phyloP scores from a whole-genome alignment of 257 asterid genomes.

The Nicotiana obtusifolia region DNA sequence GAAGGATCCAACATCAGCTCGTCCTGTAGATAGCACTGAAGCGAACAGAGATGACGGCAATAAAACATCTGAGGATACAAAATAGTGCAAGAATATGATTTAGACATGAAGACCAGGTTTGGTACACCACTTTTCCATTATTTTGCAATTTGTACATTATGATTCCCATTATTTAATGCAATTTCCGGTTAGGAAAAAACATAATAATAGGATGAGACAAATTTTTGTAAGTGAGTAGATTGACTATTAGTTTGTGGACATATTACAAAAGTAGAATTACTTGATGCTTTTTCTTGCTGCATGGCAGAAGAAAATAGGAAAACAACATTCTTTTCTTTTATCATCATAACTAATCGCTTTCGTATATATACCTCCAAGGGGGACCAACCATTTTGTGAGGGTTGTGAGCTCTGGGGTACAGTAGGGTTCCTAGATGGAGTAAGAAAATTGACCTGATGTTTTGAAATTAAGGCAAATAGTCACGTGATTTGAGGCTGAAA shows the following conservation, averaged over 20 bases:
- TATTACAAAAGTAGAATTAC: not conserved
- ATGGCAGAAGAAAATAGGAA: not conserved
- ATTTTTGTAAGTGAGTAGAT: not conserved
- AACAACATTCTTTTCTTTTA: not conserved
- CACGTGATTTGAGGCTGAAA: not conserved
- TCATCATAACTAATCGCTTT: not conserved
- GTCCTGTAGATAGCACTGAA: slow-evolving; percentile 27
- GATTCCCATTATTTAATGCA: too few species aligned
- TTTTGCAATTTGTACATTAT: not conserved
- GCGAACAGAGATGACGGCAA: slow-evolving; percentile 26
- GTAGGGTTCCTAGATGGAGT: not conserved
- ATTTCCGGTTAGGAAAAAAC: too few species aligned
- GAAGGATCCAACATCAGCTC: slow-evolving; percentile 21
- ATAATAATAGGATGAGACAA: too few species aligned
- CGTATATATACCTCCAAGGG: not conserved
- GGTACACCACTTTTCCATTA: not conserved
- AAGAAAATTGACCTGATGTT: not conserved
- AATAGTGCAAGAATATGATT: slow-evolving; percentile 24
- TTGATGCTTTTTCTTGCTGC: not conserved
- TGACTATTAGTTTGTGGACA: not conserved
- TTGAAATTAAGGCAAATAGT: not conserved
- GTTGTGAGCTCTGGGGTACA: not conserved
- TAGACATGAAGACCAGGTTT: slow-evolving; percentile 7
- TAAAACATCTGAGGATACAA: slow-evolving; percentile 32
- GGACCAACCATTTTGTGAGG: not conserved